A percentile compares a stretch with the other conserved stretches of the same genome.
Conservation (phyloP, 2,329 filamentous ascomycete species). For the Lachnellula hyalina region DNA sequence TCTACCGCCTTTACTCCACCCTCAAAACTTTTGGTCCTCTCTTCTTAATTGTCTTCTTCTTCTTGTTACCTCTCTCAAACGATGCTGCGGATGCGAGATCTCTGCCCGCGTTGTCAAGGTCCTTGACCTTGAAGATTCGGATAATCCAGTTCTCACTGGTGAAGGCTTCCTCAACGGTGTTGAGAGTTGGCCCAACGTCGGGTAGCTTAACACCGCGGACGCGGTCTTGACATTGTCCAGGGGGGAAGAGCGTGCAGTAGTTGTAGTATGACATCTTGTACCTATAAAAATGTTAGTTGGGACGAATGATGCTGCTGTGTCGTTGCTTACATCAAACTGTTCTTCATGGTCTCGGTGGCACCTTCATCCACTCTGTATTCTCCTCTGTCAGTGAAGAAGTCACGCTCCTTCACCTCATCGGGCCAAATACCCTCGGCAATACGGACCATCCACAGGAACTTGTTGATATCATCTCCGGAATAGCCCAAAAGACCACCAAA, state of each 20-base stretch:
- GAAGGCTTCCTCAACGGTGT: conserved; percentile 91
- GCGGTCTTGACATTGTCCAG: conserved; percentile 83
- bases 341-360: conserved; percentile 95
- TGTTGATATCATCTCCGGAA: conserved; percentile 98
- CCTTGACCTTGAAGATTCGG: conserved; percentile 99
- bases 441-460: conserved; percentile 99
- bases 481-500: conserved; percentile 95
- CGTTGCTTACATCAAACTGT: conserved; percentile 86
- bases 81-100: conserved; percentile 68
- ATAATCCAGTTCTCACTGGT: conserved; percentile 99
- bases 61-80: conserved; percentile 77
- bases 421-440: conserved; percentile 99
- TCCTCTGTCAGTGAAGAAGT: conserved; percentile 89
- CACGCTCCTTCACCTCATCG: conserved; percentile 95
- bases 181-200: conserved; percentile 77
- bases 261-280: conserved; percentile 99
- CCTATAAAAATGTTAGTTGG: conserved; percentile 46
- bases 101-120: conserved; percentile 90
- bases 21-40: conserved; percentile 66
- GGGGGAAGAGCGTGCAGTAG: conserved; percentile 85
- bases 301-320: not conserved
- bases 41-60: conserved; percentile 71
- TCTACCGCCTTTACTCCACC: conserved; percentile 52
- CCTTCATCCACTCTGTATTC: conserved; percentile 94
- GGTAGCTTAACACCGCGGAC: conserved; percentile 79